Base-by-base conservation (phyloP, 116 monocot species). In the Iris pallida region DNA sequence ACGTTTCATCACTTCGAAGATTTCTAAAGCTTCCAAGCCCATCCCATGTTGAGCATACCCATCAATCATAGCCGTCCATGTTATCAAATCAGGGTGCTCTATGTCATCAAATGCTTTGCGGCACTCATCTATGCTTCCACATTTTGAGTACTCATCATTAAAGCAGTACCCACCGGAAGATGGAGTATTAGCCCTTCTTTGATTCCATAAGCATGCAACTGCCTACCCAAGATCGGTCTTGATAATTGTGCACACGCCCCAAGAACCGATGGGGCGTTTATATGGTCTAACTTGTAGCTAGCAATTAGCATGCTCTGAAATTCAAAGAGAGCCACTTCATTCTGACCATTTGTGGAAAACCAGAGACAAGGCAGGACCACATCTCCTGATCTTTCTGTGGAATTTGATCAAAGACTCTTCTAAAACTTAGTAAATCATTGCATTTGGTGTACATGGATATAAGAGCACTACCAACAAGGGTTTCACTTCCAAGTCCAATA, bases 21-120 rank as follows among this genome's bases (percentile, higher is more conserved):
- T 54, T 43, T 57, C 53, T 52, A 88, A 54, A 47, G 88, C 88
- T 60, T 88, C 85, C 19, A 60, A 57, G 58, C 83, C 79, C 40
- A 71, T 81, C 60, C 92, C 85, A 72, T 92, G 83, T 42, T 75
- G 78, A 71, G 88, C 81, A 79, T 92, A 92, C 40, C 78, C 85
- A 68, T 92, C 83, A 56, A 92, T 75, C 69, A 92, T 80, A 20
- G 88, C 68, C 7, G 88, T 85, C 78, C 83, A 92, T 40, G 76
- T 70, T n/a, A 88, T 71, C 57, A 77, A 55, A 77, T 92, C 92
- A 45, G 77, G 83, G n/a, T 70, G 59, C 65, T 61, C 45, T 47
- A 68, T 73, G 58, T 75, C 63, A 60, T 79, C 81, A 75, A 88
- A 92, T 13, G 68, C 47, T 79, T 57, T 75, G 16, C 73, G 71